These are phyloP conservation scores for Pythium brachiatum DNA, from an alignment of 352 stramenopile genomes.

Conservation along the genomic window DNA sequence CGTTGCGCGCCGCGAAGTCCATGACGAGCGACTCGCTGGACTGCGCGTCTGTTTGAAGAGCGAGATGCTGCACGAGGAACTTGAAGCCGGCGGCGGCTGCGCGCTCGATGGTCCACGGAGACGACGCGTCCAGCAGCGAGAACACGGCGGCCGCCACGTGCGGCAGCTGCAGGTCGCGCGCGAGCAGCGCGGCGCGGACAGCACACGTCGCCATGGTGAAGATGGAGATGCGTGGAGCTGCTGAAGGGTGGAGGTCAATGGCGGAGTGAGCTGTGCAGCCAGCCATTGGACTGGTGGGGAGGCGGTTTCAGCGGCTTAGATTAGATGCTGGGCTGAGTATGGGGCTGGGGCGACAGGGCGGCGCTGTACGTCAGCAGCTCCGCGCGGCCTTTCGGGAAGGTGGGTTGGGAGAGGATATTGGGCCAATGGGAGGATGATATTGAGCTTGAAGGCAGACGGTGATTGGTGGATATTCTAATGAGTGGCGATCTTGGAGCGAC, in stretches of 20 bases:
- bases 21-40: conserved; percentile 52
- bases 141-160: conserved; percentile 53
- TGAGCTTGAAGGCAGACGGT: too few species aligned
- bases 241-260: conserved; percentile 11
- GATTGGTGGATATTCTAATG: background rate
- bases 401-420: background rate
- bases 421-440: background rate
- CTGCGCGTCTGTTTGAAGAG: conserved; percentile 24
- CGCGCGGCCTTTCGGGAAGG: background rate
- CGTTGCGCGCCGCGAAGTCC: conserved; percentile 68
- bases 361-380: conserved; percentile 1
- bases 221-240: background rate
- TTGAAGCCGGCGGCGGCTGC: conserved; percentile 57
- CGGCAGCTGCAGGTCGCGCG: conserved; percentile 48
- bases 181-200: conserved; percentile 43
- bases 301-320: conserved; percentile 1
- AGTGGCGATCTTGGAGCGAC: conserved; percentile 3
- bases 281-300: background rate
- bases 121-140: conserved; percentile 54
- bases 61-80: conserved; percentile 68
- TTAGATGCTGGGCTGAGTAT: conserved; percentile 1
- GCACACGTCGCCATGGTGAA: conserved; percentile 52
- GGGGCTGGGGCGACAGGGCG: background rate
- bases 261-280: background rate
- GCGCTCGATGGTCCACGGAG: conserved; percentile 56